Conservation (phyloP, 1,284 basidiomycete species). For the Peniophora sp. region DNA sequence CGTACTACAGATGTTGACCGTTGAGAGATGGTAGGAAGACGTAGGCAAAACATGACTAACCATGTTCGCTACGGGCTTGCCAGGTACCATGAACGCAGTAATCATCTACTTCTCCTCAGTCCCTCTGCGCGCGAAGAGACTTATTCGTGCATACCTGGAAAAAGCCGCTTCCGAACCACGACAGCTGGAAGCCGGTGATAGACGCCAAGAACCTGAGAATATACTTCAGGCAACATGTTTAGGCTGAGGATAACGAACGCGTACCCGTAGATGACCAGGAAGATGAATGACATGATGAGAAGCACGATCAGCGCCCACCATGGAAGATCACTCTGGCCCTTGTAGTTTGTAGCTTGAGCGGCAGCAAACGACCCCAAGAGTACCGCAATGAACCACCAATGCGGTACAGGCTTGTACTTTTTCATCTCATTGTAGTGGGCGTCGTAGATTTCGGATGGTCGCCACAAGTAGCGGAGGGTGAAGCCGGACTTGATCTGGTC, state of each 20-base stretch:
- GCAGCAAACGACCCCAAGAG: slow-evolving; percentile 34
- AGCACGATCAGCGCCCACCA: slow-evolving; percentile 41
- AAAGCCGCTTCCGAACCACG: slow-evolving; percentile 15
- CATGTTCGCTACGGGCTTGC: slow-evolving; percentile 27
- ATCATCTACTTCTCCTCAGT: slow-evolving; percentile 15
- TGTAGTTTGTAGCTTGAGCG: slow-evolving; percentile 39
- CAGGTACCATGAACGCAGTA: slow-evolving; percentile 21
- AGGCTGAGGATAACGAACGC: slow-evolving; percentile 23
- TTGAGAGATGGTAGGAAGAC: slow-evolving; percentile 11
- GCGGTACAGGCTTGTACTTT: slow-evolving; percentile 45
- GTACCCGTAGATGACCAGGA: slow-evolving; percentile 31
- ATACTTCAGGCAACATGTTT: not conserved
- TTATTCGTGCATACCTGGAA: slow-evolving; percentile 15
- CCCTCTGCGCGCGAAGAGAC: slow-evolving; percentile 6
- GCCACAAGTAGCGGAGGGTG: slow-evolving; percentile 22
- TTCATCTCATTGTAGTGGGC: slow-evolving; percentile 47
- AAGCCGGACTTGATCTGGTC: slow-evolving; percentile 35
- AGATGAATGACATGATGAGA: slow-evolving; percentile 32
- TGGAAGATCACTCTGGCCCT: slow-evolving; percentile 38
- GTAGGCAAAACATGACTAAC: slow-evolving; percentile 11
- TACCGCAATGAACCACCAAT: slow-evolving; percentile 47
- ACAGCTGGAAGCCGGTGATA: slow-evolving; percentile 29
- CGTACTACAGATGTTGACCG: slow-evolving; percentile 6
- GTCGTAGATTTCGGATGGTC: slow-evolving; percentile 23
- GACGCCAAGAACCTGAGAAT: slow-evolving; percentile 33